Evolutionary conservation across 2,329 filamentous ascomycete genomes (phyloP).

Genomic region (Colletotrichum sp.): DNA sequence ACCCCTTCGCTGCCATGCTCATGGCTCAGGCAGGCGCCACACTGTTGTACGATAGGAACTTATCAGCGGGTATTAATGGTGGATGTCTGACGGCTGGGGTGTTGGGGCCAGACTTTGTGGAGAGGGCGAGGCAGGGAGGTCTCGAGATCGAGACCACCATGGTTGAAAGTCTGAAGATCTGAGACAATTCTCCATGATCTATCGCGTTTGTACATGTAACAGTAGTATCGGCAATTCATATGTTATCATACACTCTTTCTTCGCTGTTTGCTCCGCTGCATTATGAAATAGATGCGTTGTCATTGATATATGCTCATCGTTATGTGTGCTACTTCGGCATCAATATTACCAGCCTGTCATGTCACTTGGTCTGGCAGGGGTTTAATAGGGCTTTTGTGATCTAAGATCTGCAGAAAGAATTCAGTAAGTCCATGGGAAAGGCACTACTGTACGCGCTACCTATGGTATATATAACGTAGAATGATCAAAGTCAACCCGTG

Average conservation of each 20-base stretch:
- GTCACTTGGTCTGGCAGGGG: background rate
- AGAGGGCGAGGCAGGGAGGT: background rate
- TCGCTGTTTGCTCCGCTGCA: rapidly evolving
- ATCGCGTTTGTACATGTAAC: background rate
- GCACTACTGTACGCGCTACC: background rate
- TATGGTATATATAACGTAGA: rapidly evolving
- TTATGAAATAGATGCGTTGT: background rate
- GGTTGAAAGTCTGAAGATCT: background rate
- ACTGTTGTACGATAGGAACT: background rate
- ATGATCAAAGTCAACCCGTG: rapidly evolving
- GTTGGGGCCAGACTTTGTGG: background rate
- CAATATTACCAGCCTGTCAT: background rate
- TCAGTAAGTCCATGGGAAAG: rapidly evolving
- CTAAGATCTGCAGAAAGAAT: background rate
- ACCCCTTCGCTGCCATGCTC: background rate
- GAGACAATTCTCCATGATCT: background rate
- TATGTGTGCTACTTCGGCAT: background rate
- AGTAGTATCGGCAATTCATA: background rate
- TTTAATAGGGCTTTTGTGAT: background rate
- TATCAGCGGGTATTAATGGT: background rate
- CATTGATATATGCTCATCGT: background rate
- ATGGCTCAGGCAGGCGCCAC: background rate
- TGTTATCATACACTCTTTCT: background rate
- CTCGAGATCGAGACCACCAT: background rate
- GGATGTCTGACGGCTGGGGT: background rate